Evolutionary conservation across 805 yeast species (phyloP), one percentile per base, ranked within the genome.

Genomic region (Ogataea ganodermae): DNA sequence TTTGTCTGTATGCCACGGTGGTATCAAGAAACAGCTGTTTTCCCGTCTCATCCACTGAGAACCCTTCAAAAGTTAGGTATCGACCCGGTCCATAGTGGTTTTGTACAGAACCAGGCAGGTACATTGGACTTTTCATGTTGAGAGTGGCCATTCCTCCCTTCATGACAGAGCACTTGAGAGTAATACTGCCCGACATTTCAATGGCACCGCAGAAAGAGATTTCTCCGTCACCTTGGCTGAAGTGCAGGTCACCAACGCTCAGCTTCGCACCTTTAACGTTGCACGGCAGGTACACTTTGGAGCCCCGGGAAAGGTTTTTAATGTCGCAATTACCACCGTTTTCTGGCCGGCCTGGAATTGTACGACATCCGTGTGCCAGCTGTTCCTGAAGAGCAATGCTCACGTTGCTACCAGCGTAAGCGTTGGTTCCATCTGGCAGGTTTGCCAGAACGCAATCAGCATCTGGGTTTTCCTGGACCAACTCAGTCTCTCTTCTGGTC

Each of bases 251-350:
- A 5, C 80, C 81, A 31, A 76, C 61, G 21, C 76, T 70, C 20
- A 76, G 63, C 51, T 72, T 71, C 32, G 76, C 80, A 6, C 81
- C 81, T 22, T 60, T 58, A 22, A 76, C 71, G 57, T 76, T 63
- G 20, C 73, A 75, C 2, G 80, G 80, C 36, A 76, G 62, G 51
- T 73, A 76, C 26, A 71, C 70, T 50, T 72, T 75, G 10, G 80
- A 73, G 5, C 80, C 81, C 39, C 78, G 58, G 3, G 79, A 71
- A 20, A 76, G 60, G 49, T 74, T 74, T 59, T 76, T 76, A 55
- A 76, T 76, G 51, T 76, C 81, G 59, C 80, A 75, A 55, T 76
- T 76, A 10, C 81, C 81, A 10, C 81, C 81, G 57, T 75, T 67
- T 61, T 76, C 81, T 23, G 76, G 80, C 52, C 79, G 58, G 1